Evolutionary conservation across 2,329 filamentous ascomycete genomes (phyloP).

Genomic region (Apiospora aurea): DNA sequence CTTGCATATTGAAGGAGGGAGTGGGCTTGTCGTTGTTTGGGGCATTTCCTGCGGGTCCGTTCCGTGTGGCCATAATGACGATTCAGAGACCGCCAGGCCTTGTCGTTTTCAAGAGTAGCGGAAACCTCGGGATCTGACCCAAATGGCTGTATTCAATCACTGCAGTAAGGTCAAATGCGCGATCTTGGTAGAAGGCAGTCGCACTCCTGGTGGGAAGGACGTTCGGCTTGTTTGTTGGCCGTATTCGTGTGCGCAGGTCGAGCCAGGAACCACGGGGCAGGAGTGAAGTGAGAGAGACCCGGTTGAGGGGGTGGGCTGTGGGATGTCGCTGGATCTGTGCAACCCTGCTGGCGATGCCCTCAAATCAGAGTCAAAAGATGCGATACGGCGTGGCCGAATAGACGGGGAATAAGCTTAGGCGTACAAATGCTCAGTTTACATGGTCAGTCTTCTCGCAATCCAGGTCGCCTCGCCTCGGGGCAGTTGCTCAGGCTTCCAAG

Average conservation of each 20-base stretch:
- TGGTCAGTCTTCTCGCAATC: neutral
- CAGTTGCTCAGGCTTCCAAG: neutral
- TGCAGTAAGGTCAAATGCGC: neutral
- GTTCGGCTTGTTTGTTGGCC: neutral
- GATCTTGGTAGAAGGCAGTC: neutral
- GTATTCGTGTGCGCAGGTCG: neutral
- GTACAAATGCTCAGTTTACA: neutral
- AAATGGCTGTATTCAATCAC: neutral
- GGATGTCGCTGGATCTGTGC: slow-evolving; percentile 12
- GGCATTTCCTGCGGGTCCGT: slow-evolving; percentile 44
- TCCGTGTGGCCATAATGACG: slow-evolving; percentile 50
- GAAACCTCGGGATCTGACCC: neutral
- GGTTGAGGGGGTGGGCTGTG: neutral
- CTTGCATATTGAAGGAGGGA: slow-evolving; percentile 37
- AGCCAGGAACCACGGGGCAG: neutral
- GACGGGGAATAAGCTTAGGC: neutral
- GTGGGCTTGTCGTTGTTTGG: slow-evolving; percentile 35
- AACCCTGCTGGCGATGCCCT: neutral
- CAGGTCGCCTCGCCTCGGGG: neutral
- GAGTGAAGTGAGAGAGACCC: neutral
- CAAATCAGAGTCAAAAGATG: neutral
- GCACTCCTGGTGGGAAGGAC: neutral
- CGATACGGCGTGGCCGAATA: neutral
- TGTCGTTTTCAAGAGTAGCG: neutral
- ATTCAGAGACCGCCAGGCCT: neutral